A percentile compares a stretch with the other conserved stretches of the same genome.
These are phyloP conservation scores for Xylariaceae sp. DNA, from an alignment of 2,329 filamentous ascomycete genomes.

Conservation along the genomic window DNA sequence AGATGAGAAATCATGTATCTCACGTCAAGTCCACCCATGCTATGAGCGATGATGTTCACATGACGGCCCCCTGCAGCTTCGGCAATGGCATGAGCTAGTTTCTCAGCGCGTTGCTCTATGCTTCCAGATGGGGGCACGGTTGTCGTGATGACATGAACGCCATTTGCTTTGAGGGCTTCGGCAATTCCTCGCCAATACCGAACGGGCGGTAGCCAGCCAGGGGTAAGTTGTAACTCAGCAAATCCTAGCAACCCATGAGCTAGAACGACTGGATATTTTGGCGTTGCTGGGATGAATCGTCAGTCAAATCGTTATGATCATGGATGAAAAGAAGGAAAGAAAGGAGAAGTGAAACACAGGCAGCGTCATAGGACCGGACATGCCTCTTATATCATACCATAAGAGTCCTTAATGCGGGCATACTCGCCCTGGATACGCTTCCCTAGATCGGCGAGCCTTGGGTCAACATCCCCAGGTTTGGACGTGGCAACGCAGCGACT, in stretches of 20 bases:
- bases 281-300: slow-evolving; percentile 39
- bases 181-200: slow-evolving; percentile 63
- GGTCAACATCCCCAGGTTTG: slow-evolving; percentile 28
- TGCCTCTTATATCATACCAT: slow-evolving; percentile 34
- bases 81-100: slow-evolving; percentile 51
- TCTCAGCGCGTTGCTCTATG: slow-evolving; percentile 55
- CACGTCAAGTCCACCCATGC: slow-evolving; percentile 61
- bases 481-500: slow-evolving; percentile 2
- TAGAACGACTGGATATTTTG: slow-evolving; percentile 58
- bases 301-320: neutral
- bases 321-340: neutral
- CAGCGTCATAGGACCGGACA: neutral
- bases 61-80: slow-evolving; percentile 43
- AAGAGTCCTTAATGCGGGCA: slow-evolving; percentile 40
- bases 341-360: neutral
- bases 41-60: slow-evolving; percentile 73
- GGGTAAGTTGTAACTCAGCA: slow-evolving; percentile 48
- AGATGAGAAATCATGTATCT: slow-evolving; percentile 60
- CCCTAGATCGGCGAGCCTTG: slow-evolving; percentile 38
- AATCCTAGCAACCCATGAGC: slow-evolving; percentile 63
- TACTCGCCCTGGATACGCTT: slow-evolving; percentile 44
- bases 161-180: slow-evolving; percentile 50
- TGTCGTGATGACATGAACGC: slow-evolving; percentile 53
- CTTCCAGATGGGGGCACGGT: slow-evolving; percentile 56
- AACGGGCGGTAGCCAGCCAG: slow-evolving; percentile 47